phyloP scores from a whole-genome alignment of 768 basidiomycete species.

The Lactarius vividus region DNA sequence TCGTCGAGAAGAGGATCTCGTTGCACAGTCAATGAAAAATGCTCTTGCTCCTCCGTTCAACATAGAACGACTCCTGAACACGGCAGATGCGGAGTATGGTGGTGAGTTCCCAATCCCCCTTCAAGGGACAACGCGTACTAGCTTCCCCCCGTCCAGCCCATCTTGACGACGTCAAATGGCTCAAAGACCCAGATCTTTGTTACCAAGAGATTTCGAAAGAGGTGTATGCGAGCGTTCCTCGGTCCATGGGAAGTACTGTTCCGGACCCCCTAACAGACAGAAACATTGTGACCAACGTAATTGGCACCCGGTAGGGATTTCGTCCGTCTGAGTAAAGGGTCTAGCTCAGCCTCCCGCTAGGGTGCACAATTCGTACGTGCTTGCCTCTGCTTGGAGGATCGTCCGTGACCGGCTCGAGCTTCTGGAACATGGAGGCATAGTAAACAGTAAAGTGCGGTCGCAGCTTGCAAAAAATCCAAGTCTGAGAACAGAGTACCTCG shows the following conservation, averaged over 20 bases:
- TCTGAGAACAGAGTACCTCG: constrained; percentile 59
- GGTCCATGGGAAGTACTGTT: constrained; percentile 8
- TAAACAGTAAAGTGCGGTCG: constrained; percentile 49
- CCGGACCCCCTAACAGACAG: constrained; percentile 18
- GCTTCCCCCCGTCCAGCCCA: constrained; percentile 42
- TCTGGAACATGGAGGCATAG: constrained; percentile 52
- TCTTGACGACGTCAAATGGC: constrained; percentile 63
- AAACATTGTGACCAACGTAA: constrained; percentile 23
- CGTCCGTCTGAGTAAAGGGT: constrained; percentile 7
- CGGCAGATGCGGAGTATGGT: constrained; percentile 71
- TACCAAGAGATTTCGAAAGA: constrained; percentile 54
- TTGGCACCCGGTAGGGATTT: constrained; percentile 28
- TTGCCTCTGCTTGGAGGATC: constrained; percentile 81
- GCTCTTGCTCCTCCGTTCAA: constrained; percentile 65
- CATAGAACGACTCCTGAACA: constrained; percentile 58
- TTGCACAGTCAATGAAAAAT: constrained; percentile 47
- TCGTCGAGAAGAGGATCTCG: constrained; percentile 59
- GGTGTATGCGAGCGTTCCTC: constrained; percentile 49
- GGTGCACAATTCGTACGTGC: constrained; percentile 78
- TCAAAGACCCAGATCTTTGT: constrained; percentile 68
- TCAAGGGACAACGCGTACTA: background rate
- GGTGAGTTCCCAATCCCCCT: constrained; percentile 42
- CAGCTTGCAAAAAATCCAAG: constrained; percentile 51
- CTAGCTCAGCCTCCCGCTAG: constrained; percentile 37
- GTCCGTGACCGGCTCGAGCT: constrained; percentile 57